phyloP scores from a whole-genome alignment of 768 basidiomycete species.

The Serpula lacrymans region DNA sequence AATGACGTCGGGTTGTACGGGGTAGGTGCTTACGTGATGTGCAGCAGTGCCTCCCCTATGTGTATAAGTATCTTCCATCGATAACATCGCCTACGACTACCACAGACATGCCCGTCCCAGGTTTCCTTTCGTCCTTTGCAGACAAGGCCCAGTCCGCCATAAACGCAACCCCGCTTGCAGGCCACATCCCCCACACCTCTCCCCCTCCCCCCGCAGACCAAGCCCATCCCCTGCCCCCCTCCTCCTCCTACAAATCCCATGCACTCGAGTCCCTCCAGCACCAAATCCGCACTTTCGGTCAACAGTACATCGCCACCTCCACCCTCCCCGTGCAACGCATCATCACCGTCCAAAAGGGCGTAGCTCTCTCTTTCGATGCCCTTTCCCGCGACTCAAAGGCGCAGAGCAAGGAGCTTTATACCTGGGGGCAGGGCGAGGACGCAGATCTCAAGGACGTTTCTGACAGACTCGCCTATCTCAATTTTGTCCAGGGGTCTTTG shows the following conservation, averaged over 20 bases:
- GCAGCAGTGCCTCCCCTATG: too few species aligned
- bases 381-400: slow-evolving; percentile 62
- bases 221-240: slow-evolving; percentile 39
- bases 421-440: slow-evolving; percentile 73
- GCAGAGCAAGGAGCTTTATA: slow-evolving; percentile 82
- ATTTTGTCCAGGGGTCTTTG: slow-evolving; percentile 72
- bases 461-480: slow-evolving; percentile 79
- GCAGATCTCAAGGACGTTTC: slow-evolving; percentile 79
- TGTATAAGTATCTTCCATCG: too few species aligned
- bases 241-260: slow-evolving; percentile 49
- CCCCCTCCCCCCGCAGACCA: slow-evolving; percentile 43
- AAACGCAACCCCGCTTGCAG: slow-evolving; percentile 56
- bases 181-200: slow-evolving; percentile 47
- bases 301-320: slow-evolving; percentile 58
- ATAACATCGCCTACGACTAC: too few species aligned
- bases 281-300: slow-evolving; percentile 68
- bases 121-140: slow-evolving; percentile 63
- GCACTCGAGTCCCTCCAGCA: slow-evolving; percentile 64
- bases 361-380: slow-evolving; percentile 71
- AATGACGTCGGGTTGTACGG: too few species aligned
- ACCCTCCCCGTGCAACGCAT: slow-evolving; percentile 72
- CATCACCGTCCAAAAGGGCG: slow-evolving; percentile 74
- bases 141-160: slow-evolving; percentile 77
- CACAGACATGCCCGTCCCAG: slow-evolving; percentile 65
- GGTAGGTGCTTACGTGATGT: too few species aligned